phyloP scores from a whole-genome alignment of 1,139 yeast genomes.

The Pichia cactophila region DNA sequence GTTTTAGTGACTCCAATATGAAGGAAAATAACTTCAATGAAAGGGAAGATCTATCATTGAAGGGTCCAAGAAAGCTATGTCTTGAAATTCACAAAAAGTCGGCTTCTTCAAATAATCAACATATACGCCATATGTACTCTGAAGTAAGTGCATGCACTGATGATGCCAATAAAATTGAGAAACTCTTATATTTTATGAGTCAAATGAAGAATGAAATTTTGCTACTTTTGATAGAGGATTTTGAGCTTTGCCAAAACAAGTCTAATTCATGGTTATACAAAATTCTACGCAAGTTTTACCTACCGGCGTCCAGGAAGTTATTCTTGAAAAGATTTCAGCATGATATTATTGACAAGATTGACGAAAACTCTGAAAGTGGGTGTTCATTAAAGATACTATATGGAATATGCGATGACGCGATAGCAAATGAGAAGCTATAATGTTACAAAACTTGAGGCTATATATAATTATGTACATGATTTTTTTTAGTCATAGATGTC shows the following conservation, averaged over 20 bases:
- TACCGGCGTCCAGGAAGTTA: conserved; percentile 18
- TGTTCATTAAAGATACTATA: not conserved
- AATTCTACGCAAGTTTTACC: conserved; percentile 13
- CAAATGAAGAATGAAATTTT: not conserved
- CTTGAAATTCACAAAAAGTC: not conserved
- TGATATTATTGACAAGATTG: not conserved
- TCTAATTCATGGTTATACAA: conserved; percentile 12
- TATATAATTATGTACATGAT: conserved; percentile 5
- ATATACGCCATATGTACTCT: conserved; percentile 1
- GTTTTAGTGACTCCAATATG: not conserved
- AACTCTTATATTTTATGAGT: conserved; percentile 13
- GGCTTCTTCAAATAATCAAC: not conserved
- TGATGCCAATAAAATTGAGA: conserved; percentile 19
- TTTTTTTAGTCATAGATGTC: conserved; percentile 46
- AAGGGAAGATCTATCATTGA: no score
- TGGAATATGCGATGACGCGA: not conserved
- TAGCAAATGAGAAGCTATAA: not conserved
- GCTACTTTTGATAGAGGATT: conserved; percentile 4
- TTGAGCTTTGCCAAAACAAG: not conserved
- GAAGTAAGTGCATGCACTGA: conserved; percentile 7
- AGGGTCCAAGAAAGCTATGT: not conserved
- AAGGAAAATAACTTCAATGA: not conserved
- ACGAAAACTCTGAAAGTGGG: not conserved
- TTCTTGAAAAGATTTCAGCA: conserved; percentile 1
- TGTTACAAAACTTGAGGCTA: no score